Evolutionary conservation across 1,284 basidiomycete species (phyloP).

Genomic region (Boletus mariae): DNA sequence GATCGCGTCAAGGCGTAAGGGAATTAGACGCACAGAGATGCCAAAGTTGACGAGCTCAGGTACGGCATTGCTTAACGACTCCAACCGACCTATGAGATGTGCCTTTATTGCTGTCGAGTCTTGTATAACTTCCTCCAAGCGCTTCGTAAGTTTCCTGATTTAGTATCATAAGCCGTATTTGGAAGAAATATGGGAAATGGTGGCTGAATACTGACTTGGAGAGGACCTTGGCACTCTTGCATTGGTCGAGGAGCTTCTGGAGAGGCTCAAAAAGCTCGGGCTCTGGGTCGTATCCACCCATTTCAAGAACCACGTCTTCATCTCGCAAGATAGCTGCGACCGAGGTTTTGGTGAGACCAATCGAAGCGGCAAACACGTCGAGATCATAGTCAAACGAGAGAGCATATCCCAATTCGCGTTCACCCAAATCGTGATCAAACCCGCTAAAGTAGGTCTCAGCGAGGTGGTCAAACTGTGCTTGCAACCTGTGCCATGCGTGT

Average conservation of each 20-base stretch:
- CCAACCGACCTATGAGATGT: conserved; percentile 68
- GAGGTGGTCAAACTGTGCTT: conserved; percentile 88
- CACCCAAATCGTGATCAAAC: conserved; percentile 81
- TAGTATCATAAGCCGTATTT: conserved; percentile 5
- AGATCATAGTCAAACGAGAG: conserved; percentile 83
- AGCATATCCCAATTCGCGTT: conserved; percentile 83
- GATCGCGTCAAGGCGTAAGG: not conserved
- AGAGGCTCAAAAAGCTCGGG: conserved; percentile 76
- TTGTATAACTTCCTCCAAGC: conserved; percentile 75
- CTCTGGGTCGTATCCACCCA: conserved; percentile 71
- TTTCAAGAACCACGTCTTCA: conserved; percentile 70
- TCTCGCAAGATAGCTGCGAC: conserved; percentile 73
- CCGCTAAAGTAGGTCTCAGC: conserved; percentile 80
- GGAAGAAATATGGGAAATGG: not conserved
- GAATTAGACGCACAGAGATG: conserved; percentile 60
- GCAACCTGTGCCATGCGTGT: conserved; percentile 52
- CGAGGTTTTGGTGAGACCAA: conserved; percentile 83
- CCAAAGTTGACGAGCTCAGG: conserved; percentile 87
- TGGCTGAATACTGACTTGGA: conserved; percentile 59
- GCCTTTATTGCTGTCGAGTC: conserved; percentile 70
- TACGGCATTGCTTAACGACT: conserved; percentile 65
- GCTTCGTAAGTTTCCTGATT: conserved; percentile 77
- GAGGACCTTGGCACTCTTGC: conserved; percentile 73
- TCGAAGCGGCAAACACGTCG: conserved; percentile 87
- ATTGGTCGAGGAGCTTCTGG: conserved; percentile 76